Evolutionary conservation across 495 filamentous ascomycete genomes (phyloP), one percentile per base, ranked within the genome.

Genomic region (Aspergillus sclerotioniger): DNA sequence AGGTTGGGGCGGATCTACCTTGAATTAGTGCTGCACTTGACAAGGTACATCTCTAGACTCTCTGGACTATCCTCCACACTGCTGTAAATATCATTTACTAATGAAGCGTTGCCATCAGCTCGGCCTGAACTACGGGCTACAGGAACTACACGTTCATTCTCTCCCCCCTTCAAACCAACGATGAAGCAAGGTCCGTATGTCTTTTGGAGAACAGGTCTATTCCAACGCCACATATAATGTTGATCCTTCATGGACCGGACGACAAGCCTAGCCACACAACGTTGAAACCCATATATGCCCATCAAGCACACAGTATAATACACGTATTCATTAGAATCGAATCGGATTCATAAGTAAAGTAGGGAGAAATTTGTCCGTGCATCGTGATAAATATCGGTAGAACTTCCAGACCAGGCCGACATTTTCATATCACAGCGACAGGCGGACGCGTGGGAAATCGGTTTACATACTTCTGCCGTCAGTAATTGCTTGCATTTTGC

Each of bases 231-330:
- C 39, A 59, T 49, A 32, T 49, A 32, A 59, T 53, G 51, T 43
- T 46, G 53, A 31, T 20, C 46, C 25, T 28, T 50, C 51, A 52
- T 25, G 29, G 3, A 21, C 25, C 21, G 20, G 21, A 29, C 20
- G 21, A 41, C 55, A 46, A 44, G 44, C 49, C 46, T 25, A 37
- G 37, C 53, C 32, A 49, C 35, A 20, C 20, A 44, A 48, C 33
- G 37, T 21, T 35, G 17, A 53, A 47, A 59, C 53, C 47, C 55
- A 50, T 47, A 57, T 54, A 60, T 55, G 60, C 46, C 58, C 59
- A 56, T 33, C 17, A 65, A 51, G 41, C 51, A 51, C 45, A 63
- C 29, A 57, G 57, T 64, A 67, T 67, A 62, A 62, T 67, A 67
- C 61, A 67, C 35, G 53, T 54, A 53, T 62, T 49, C 56, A 61